Percentiles rank a stretch among this genome's conserved stretches.
phyloP scores from a whole-genome alignment of 768 basidiomycete species.

The Lactarius pseudohatsudake region DNA sequence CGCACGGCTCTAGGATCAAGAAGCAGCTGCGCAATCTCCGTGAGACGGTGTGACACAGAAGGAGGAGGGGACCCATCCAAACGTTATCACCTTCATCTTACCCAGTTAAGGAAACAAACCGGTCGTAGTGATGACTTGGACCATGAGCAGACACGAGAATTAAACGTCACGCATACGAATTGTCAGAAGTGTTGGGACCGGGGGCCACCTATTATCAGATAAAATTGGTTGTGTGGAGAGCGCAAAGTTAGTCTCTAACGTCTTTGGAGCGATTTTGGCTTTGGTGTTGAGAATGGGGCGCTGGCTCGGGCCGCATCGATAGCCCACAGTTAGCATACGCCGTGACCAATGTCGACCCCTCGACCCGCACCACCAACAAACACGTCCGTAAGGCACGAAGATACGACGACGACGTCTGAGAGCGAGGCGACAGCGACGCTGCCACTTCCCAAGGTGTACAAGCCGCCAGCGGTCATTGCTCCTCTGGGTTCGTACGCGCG shows the following conservation, averaged over 20 bases:
- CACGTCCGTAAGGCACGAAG: background rate
- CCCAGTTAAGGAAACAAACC: background rate
- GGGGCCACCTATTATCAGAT: background rate
- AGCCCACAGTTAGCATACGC: background rate
- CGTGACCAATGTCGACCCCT: constrained; percentile 12
- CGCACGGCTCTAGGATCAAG: background rate
- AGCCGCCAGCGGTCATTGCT: constrained; percentile 8
- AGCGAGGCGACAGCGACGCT: background rate
- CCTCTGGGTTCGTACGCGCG: constrained; percentile 16
- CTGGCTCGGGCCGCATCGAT: background rate
- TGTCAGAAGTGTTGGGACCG: background rate
- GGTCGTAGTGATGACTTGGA: background rate
- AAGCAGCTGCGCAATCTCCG: background rate
- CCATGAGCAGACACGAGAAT: background rate
- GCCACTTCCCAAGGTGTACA: constrained; percentile 26
- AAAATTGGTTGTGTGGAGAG: background rate
- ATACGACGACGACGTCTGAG: background rate
- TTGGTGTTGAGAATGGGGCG: background rate
- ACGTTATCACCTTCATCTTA: background rate
- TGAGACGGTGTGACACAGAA: background rate
- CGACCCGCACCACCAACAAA: background rate
- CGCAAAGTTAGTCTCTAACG: background rate
- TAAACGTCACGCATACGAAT: background rate
- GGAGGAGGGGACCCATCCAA: background rate
- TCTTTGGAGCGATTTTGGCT: background rate